A percentile compares a stretch with the other conserved stretches of the same genome.
phyloP scores from a whole-genome alignment of 2,329 filamentous ascomycete species.

The Chaetomiaceae sp. region DNA sequence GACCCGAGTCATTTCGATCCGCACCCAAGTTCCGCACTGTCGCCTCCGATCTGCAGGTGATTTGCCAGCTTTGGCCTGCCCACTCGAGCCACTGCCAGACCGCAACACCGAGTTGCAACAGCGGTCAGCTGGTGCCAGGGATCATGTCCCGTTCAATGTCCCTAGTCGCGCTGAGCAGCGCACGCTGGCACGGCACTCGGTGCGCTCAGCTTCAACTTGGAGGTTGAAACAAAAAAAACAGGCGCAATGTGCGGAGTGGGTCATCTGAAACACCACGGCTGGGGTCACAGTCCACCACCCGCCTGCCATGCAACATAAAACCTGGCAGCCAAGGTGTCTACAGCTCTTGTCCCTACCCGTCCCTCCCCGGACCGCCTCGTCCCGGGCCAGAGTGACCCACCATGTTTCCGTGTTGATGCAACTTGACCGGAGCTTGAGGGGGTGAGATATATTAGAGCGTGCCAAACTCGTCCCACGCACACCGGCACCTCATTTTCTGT shows the following conservation, averaged over 20 bases:
- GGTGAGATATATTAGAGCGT: neutral
- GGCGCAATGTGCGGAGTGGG: neutral
- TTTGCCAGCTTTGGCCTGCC: conserved; percentile 5
- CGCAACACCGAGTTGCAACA: neutral
- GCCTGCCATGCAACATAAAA: neutral
- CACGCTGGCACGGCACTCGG: no score
- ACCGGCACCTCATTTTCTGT: no score
- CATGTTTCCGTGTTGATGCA: neutral
- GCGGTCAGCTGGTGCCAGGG: no score
- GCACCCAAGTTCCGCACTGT: neutral
- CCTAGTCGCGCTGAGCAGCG: no score
- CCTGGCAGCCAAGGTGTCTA: no score
- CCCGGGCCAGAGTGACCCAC: neutral
- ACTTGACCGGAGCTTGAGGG: no score
- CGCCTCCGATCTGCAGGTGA: conserved; percentile 13
- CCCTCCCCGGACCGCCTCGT: conserved; percentile 1
- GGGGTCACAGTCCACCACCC: no score
- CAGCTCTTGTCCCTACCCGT: no score
- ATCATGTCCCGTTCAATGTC: no score
- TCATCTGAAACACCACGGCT: conserved; percentile 7
- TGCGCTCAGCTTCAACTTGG: no score
- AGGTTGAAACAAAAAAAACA: neutral
- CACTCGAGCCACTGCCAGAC: no score
- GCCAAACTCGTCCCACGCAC: no score
- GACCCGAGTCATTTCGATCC: neutral